Evolutionary conservation across 2,329 filamentous ascomycete genomes (phyloP).

Genomic region (Zarea fungicola): DNA sequence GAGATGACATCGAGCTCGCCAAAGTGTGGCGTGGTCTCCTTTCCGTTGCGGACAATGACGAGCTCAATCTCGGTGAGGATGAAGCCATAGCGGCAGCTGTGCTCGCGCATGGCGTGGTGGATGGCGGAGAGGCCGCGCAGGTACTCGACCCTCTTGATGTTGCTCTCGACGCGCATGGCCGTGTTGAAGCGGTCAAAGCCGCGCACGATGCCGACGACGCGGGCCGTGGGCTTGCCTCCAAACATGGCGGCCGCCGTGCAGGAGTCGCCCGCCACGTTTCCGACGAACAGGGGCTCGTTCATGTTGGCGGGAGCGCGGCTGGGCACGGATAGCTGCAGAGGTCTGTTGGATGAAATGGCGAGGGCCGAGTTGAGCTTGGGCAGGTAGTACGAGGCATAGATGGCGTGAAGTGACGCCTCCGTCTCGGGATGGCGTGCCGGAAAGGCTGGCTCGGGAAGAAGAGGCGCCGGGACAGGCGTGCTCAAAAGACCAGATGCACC

Average conservation of each 20-base stretch:
- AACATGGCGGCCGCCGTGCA: slow-evolving; percentile 50
- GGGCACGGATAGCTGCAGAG: slow-evolving; percentile 49
- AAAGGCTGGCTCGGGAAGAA: slow-evolving; percentile 54
- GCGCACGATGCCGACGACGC: slow-evolving; percentile 81
- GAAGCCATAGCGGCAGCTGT: slow-evolving; percentile 90
- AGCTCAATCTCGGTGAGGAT: slow-evolving; percentile 96
- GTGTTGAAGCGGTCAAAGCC: slow-evolving; percentile 94
- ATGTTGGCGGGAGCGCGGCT: slow-evolving; percentile 28
- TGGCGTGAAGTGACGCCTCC: slow-evolving; percentile 67
- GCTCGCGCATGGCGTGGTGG: slow-evolving; percentile 88
- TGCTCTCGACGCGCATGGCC: slow-evolving; percentile 80
- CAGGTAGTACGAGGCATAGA: slow-evolving; percentile 74
- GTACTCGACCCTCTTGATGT: slow-evolving; percentile 83
- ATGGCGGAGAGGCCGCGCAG: slow-evolving; percentile 79
- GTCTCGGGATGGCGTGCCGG: slow-evolving; percentile 69
- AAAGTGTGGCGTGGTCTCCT: slow-evolving; percentile 68
- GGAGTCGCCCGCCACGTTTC: slow-evolving; percentile 53
- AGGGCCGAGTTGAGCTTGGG: slow-evolving; percentile 84
- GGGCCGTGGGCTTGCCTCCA: slow-evolving; percentile 44
- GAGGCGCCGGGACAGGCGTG: slow-evolving; percentile 57
- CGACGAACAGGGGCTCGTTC: slow-evolving; percentile 59
- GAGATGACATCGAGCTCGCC: slow-evolving; percentile 76
- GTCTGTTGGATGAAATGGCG: slow-evolving; percentile 64
- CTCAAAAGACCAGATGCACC: slow-evolving; percentile 68
- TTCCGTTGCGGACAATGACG: slow-evolving; percentile 79